Percentiles rank a stretch among this genome's conserved stretches.
phyloP scores from a whole-genome alignment of 2,329 filamentous ascomycete genomes.

The Stemphylium beticola region DNA sequence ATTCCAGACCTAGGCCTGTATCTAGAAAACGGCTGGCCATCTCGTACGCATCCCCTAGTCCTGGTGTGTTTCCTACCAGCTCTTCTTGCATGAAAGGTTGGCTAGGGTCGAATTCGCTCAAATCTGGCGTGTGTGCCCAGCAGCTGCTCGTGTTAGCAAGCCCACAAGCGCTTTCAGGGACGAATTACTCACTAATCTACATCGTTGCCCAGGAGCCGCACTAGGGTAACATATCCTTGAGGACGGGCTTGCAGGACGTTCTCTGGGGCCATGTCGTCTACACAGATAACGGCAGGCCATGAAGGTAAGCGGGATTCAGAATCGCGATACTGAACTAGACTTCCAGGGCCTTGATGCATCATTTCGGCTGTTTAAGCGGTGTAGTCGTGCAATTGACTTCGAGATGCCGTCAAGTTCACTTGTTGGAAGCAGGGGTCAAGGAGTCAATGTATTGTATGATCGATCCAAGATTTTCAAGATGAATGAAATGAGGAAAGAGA shows the following conservation, averaged over 20 bases:
- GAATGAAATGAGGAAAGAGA: too few species aligned
- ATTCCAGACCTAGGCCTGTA: background rate
- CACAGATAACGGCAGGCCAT: constrained; percentile 31
- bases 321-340: constrained; percentile 17
- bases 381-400: background rate
- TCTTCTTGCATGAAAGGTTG: background rate
- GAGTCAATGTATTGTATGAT: too few species aligned
- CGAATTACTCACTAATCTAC: constrained; percentile 19
- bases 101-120: constrained; percentile 22
- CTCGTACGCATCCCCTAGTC: constrained; percentile 18
- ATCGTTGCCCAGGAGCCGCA: constrained; percentile 20
- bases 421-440: background rate
- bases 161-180: too few species aligned
- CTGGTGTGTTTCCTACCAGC: background rate
- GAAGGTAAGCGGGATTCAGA: background rate
- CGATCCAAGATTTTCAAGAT: too few species aligned
- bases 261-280: constrained; percentile 24
- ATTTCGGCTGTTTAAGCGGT: background rate
- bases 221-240: constrained; percentile 14
- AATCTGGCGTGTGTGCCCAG: constrained; percentile 24
- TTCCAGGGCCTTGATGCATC: constrained; percentile 6
- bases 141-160: constrained; percentile 15
- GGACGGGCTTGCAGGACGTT: constrained; percentile 16
- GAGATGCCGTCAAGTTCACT: background rate
- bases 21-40: constrained; percentile 7